A percentile compares a stretch with the other conserved stretches of the same genome.
phyloP scores from a whole-genome alignment of 2,329 filamentous ascomycete genomes.

The Cladosporium sp. region DNA sequence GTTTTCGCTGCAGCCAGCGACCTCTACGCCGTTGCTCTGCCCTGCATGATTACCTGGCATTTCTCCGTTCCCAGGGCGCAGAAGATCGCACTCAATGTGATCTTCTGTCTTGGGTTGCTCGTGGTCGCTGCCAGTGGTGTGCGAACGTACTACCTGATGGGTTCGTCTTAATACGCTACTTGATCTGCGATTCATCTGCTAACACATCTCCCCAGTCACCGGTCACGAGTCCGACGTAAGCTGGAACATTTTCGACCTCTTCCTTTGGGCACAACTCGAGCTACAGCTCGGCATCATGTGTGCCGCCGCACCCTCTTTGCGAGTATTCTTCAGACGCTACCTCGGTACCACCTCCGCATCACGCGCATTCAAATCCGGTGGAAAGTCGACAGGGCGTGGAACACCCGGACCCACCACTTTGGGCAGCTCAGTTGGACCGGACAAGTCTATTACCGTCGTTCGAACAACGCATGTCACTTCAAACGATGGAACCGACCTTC shows the following conservation, averaged over 20 bases:
- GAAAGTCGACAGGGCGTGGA: background rate
- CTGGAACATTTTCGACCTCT: slow-evolving; percentile 37
- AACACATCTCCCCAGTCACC: slow-evolving; percentile 14
- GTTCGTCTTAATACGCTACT: slow-evolving; percentile 5
- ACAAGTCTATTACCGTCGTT: slow-evolving; percentile 10
- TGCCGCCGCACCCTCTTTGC: slow-evolving; percentile 40
- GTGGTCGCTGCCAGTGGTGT: slow-evolving; percentile 34
- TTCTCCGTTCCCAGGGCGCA: slow-evolving; percentile 40
- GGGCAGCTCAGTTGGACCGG: background rate
- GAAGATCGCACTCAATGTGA: slow-evolving; percentile 42
- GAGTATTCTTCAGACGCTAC: slow-evolving; percentile 41
- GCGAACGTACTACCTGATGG: slow-evolving; percentile 35
- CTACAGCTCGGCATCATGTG: slow-evolving; percentile 40
- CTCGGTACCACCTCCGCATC: slow-evolving; percentile 21
- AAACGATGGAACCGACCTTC: background rate
- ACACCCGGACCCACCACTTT: background rate
- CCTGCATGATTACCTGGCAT: slow-evolving; percentile 42
- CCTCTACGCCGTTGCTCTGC: slow-evolving; percentile 38
- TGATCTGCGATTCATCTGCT: slow-evolving; percentile 21
- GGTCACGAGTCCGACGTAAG: slow-evolving; percentile 37
- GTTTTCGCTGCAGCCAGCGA: slow-evolving; percentile 38
- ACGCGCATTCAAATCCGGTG: slow-evolving; percentile 10
- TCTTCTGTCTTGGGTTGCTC: slow-evolving; percentile 43
- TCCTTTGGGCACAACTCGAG: slow-evolving; percentile 40
- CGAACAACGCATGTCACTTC: slow-evolving; percentile 1